phyloP scores from a whole-genome alignment of 1,139 yeast species.

The Hanseniaspora sp. region DNA sequence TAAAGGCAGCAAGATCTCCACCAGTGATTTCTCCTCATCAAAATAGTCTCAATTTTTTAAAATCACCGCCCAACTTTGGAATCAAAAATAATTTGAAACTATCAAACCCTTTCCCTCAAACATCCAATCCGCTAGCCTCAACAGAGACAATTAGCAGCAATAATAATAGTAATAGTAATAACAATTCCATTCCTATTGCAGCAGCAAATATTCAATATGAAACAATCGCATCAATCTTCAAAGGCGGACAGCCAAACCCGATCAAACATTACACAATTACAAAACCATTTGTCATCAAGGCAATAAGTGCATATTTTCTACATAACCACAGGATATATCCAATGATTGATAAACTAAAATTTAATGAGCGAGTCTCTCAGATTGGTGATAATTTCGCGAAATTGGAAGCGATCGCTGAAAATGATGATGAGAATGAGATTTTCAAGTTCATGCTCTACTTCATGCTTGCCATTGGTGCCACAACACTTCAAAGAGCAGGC shows the following conservation, averaged over 20 bases:
- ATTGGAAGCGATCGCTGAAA: slow-evolving; percentile 19
- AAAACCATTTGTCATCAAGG: slow-evolving; percentile 11
- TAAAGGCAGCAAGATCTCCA: not conserved
- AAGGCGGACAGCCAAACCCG: slow-evolving; percentile 25
- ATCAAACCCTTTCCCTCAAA: not conserved
- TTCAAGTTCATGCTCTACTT: slow-evolving; percentile 37
- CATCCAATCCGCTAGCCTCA: not conserved
- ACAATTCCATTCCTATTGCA: slow-evolving; percentile 23
- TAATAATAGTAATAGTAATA: slow-evolving; percentile 3
- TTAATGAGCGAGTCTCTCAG: slow-evolving; percentile 29
- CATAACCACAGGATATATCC: slow-evolving; percentile 39
- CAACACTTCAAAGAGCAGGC: slow-evolving; percentile 37
- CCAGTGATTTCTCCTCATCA: too few relatives aligned
- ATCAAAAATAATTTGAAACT: too few relatives aligned
- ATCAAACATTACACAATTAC: slow-evolving; percentile 19
- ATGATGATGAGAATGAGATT: slow-evolving; percentile 15
- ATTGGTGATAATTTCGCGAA: slow-evolving; percentile 28
- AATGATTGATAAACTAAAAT: slow-evolving; percentile 34
- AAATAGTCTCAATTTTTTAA: not conserved
- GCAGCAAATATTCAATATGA: slow-evolving; percentile 26
- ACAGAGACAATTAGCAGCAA: not conserved
- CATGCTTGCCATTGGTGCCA: slow-evolving; percentile 42
- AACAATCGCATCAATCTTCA: slow-evolving; percentile 24
- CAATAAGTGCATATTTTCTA: slow-evolving; percentile 35
- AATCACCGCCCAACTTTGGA: not conserved